Evolutionary conservation across 73 alveolate genomes (phyloP).

Genomic region (Blepharisma japonicum): DNA sequence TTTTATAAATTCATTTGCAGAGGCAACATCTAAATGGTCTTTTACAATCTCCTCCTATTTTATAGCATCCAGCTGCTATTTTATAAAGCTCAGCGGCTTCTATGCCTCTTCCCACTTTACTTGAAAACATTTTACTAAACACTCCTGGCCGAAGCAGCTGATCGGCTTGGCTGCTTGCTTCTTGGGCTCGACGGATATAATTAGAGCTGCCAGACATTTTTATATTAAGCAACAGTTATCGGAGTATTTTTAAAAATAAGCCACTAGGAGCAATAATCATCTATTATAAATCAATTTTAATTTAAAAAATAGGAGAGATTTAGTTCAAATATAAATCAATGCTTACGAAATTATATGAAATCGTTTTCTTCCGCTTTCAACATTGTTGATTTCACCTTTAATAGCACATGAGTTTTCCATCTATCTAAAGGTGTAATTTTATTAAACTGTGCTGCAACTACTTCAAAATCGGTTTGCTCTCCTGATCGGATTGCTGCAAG

Average conservation of each 20-base stretch:
- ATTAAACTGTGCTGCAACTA: constrained; percentile 33
- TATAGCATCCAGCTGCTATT: constrained; percentile 4
- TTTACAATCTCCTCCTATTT: constrained; percentile 67
- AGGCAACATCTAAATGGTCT: constrained; percentile 42
- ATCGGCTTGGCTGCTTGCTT: constrained; percentile 41
- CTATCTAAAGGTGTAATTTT: constrained; percentile 60
- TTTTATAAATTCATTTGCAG: constrained; percentile 52
- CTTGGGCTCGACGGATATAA: constrained; percentile 31
- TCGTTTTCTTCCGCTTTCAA: constrained; percentile 8
- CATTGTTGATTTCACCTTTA: constrained; percentile 29
- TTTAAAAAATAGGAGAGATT: too few relatives aligned
- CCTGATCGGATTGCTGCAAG: constrained; percentile 41
- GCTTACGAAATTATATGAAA: background rate
- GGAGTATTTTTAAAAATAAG: too few relatives aligned
- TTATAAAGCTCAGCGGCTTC: constrained; percentile 59
- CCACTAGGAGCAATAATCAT: too few relatives aligned
- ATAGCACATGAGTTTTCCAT: constrained; percentile 40
- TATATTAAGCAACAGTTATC: background rate
- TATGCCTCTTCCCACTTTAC: constrained; percentile 58
- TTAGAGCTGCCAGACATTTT: constrained; percentile 32
- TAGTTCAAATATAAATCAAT: too few relatives aligned
- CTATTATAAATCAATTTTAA: too few relatives aligned
- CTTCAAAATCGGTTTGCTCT: constrained; percentile 38
- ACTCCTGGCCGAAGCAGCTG: constrained; percentile 58
- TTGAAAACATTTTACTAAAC: constrained; percentile 55